These are phyloP conservation scores for Dissophora globulifera DNA, from an alignment of 192 early-diverging fungal genomes.

Conservation along the genomic window DNA sequence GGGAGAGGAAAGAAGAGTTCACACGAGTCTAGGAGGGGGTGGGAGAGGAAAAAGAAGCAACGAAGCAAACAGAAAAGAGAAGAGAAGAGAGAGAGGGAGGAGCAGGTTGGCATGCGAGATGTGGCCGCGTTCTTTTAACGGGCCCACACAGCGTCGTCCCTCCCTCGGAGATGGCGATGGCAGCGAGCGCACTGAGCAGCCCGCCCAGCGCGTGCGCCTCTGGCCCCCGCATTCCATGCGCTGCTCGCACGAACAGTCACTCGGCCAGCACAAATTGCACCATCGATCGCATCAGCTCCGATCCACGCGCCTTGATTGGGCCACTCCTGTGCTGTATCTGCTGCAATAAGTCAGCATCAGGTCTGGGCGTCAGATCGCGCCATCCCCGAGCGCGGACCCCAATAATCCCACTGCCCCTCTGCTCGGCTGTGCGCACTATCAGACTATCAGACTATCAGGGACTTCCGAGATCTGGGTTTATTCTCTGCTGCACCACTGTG, in stretches of 20 bases:
- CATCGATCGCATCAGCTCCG: slow-evolving; percentile 32
- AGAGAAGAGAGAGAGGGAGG: not conserved
- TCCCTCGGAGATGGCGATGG: too few relatives aligned
- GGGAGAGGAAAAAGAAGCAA: not conserved
- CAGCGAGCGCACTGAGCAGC: too few relatives aligned
- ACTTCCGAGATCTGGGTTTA: too few relatives aligned
- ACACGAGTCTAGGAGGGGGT: not conserved
- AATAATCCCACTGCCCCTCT: too few relatives aligned
- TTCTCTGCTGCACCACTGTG: too few relatives aligned
- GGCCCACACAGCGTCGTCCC: not conserved
- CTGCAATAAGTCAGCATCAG: not conserved
- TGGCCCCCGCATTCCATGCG: too few relatives aligned
- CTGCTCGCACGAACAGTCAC: slow-evolving; percentile 23
- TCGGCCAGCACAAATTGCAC: slow-evolving; percentile 20
- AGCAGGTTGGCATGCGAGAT: slow-evolving; percentile 3
- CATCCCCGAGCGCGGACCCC: too few relatives aligned
- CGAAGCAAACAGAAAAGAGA: slow-evolving; percentile 3
- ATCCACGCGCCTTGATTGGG: slow-evolving; percentile 34
- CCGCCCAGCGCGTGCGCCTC: too few relatives aligned
- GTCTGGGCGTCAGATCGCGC: slow-evolving; percentile 26
- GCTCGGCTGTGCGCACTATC: too few relatives aligned
- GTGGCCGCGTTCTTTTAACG: slow-evolving; percentile 5
- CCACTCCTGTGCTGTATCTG: not conserved
- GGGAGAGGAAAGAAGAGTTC: slow-evolving; percentile 17
- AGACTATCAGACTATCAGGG: too few relatives aligned